Percentiles rank a stretch among this genome's conserved stretches.
Conservation (phyloP, 1,284 basidiomycete genomes). For the Taiwanofungus camphoratus region DNA sequence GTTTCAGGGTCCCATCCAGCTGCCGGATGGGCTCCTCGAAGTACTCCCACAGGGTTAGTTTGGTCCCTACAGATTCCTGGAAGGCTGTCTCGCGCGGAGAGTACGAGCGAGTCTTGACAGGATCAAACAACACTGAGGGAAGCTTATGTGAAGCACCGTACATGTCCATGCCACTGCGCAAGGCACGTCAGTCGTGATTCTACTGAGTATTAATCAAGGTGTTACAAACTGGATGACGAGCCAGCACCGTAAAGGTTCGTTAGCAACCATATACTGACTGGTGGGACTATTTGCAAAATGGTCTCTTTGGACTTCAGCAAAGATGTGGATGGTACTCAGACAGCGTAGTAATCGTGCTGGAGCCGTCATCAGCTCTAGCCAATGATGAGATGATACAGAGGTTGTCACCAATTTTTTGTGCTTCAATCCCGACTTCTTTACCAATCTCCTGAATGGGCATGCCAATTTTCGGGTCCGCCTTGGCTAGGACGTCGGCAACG, state of each 20-base stretch:
- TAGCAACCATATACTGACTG: conserved; percentile 7
- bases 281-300: conserved; percentile 10
- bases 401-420: conserved; percentile 9
- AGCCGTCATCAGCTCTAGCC: background rate
- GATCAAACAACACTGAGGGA: conserved; percentile 8
- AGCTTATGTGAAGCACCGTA: conserved; percentile 10
- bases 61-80: conserved; percentile 2
- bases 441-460: conserved; percentile 6
- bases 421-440: conserved; percentile 2
- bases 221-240: conserved; percentile 2
- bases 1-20: conserved; percentile 8
- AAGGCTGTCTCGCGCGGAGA: conserved; percentile 4
- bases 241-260: conserved; percentile 9
- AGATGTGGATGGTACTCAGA: conserved; percentile 11
- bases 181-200: background rate
- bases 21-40: conserved; percentile 7
- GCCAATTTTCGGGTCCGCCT: conserved; percentile 7
- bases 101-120: background rate
- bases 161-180: conserved; percentile 1
- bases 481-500: conserved; percentile 15
- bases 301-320: conserved; percentile 7
- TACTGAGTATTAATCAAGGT: background rate
- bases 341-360: conserved; percentile 10
- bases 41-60: conserved; percentile 10
- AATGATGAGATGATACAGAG: background rate